These are phyloP conservation scores for Daldinia grandis DNA, from an alignment of 495 filamentous ascomycete genomes.

Conservation along the genomic window DNA sequence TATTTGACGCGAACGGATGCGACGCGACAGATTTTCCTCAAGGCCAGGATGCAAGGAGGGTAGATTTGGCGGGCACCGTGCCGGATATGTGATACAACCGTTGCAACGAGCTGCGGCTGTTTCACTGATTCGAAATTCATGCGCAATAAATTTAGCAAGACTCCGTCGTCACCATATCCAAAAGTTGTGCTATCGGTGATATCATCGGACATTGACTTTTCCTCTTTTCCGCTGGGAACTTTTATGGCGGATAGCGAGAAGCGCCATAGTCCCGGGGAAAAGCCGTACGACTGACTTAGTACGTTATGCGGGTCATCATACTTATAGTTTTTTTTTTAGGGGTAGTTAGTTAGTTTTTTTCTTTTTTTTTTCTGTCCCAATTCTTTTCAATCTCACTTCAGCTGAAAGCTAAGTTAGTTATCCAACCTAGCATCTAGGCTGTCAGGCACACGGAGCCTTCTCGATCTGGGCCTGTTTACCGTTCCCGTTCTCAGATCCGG, in stretches of 20 bases:
- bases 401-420: slow-evolving; percentile 8
- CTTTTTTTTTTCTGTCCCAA: neutral
- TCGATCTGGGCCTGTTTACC: slow-evolving; percentile 34
- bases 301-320: neutral
- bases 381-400: slow-evolving; percentile 1
- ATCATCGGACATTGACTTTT: slow-evolving; percentile 23
- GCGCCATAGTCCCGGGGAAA: neutral
- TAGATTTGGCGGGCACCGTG: slow-evolving; percentile 19
- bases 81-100: slow-evolving; percentile 43
- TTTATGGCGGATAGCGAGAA: slow-evolving; percentile 1
- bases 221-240: slow-evolving; percentile 6
- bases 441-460: slow-evolving; percentile 17
- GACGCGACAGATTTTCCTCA: slow-evolving; percentile 24
- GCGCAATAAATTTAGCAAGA: slow-evolving; percentile 19
- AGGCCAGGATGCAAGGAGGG: slow-evolving; percentile 32
- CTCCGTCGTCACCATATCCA: slow-evolving; percentile 12
- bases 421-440: slow-evolving; percentile 13
- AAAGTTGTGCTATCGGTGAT: slow-evolving; percentile 4
- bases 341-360: too few species aligned
- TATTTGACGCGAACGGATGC: slow-evolving; percentile 26
- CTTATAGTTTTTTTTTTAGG: neutral
- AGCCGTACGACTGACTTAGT: too few species aligned
- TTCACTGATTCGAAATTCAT: slow-evolving; percentile 37
- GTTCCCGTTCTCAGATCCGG: slow-evolving; percentile 37
- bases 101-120: slow-evolving; percentile 40